phyloP scores from a whole-genome alignment of 345 rosid species.

The Gossypium sturtianum region DNA sequence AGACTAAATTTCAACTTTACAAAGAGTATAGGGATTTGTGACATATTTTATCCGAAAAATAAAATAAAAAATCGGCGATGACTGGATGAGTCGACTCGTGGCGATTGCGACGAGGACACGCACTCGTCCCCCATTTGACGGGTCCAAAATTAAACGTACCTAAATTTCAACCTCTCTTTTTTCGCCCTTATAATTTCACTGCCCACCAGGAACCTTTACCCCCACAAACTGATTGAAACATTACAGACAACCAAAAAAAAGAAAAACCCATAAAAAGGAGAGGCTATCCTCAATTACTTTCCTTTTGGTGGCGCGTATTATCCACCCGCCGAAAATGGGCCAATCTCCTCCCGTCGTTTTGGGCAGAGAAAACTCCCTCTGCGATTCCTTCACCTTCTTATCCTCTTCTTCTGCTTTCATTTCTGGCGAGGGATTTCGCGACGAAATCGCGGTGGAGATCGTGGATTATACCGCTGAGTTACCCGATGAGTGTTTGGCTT shows the following conservation, averaged over 20 bases:
- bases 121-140: constrained; percentile 4
- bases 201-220: not conserved
- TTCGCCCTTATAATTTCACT: constrained; percentile 12
- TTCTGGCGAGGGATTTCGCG: constrained; percentile 13
- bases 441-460: constrained; percentile 6
- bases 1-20: no score
- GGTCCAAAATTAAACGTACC: not conserved
- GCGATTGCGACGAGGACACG: constrained; percentile 36
- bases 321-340: constrained; percentile 34
- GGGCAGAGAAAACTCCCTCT: constrained; percentile 19
- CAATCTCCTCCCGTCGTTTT: constrained; percentile 43
- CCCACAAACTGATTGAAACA: not conserved
- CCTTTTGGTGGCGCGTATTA: constrained; percentile 16
- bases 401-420: constrained; percentile 22
- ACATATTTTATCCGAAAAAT: no score
- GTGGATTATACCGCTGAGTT: constrained; percentile 47
- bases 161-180: not conserved
- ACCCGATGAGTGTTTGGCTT: constrained; percentile 84
- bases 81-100: constrained; percentile 17
- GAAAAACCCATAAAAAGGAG: not conserved
- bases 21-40: not conserved
- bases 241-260: not conserved
- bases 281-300: not conserved
- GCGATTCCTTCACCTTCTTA: constrained; percentile 12
- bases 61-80: not conserved